phyloP scores from a whole-genome alignment of 2,329 filamentous ascomycete genomes.

The Truncatella angustata region DNA sequence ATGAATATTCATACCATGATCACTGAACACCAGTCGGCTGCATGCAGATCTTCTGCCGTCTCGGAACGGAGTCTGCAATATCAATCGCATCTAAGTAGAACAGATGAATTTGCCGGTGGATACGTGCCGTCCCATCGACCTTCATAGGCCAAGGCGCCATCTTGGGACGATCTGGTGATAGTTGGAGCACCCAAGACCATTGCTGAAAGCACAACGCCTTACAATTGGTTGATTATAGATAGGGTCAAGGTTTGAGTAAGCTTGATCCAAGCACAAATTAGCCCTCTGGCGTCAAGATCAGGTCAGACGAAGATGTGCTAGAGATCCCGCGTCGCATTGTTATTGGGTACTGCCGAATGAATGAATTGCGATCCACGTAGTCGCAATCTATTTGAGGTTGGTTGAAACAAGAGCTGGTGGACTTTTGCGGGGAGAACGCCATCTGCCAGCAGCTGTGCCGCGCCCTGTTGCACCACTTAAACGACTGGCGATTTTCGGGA shows the following conservation, averaged over 20 bases:
- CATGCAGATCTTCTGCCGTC: constrained; percentile 6
- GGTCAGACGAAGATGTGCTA: not conserved
- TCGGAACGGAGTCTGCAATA: constrained; percentile 1
- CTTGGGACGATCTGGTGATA: too few species aligned
- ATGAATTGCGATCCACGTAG: not conserved
- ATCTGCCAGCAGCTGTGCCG: too few species aligned
- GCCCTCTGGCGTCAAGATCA: not conserved
- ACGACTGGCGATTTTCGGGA: too few species aligned
- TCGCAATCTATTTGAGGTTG: not conserved
- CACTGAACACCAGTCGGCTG: not conserved
- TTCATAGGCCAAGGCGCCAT: too few species aligned
- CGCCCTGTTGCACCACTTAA: too few species aligned
- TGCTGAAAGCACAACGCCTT: too few species aligned
- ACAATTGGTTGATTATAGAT: not conserved
- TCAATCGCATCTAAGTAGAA: constrained; percentile 4
- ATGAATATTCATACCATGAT: not conserved
- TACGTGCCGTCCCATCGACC: not conserved
- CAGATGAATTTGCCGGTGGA: not conserved
- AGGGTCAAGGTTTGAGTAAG: not conserved
- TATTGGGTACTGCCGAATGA: not conserved
- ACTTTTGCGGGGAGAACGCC: not conserved
- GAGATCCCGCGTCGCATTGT: not conserved
- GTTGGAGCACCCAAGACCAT: too few species aligned
- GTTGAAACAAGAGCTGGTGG: not conserved
- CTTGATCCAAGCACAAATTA: not conserved